These are phyloP conservation scores for Phylloporus rhodoxanthus DNA, from an alignment of 768 basidiomycete genomes.

Conservation along the genomic window DNA sequence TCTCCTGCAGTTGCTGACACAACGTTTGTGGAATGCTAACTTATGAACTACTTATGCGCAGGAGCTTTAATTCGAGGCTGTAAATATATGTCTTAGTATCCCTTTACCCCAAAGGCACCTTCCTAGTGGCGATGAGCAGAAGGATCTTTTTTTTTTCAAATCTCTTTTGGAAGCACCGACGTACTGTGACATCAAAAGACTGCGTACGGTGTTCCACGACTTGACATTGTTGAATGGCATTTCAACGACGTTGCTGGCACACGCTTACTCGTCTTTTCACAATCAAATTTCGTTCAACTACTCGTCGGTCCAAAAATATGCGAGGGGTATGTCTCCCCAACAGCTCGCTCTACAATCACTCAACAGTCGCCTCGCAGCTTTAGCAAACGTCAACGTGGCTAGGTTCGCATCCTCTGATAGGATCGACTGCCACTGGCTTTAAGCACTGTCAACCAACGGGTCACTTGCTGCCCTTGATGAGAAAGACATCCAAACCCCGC, in stretches of 20 bases:
- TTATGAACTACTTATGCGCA: not conserved
- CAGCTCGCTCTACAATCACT: too few relatives aligned
- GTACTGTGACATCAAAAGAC: too few relatives aligned
- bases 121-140: not conserved
- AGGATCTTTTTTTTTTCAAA: not conserved
- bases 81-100: not conserved
- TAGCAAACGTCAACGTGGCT: too few relatives aligned
- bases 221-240: too few relatives aligned
- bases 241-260: too few relatives aligned
- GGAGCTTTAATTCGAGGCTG: not conserved
- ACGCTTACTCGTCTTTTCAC: too few relatives aligned
- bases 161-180: not conserved
- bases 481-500: not conserved
- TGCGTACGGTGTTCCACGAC: too few relatives aligned
- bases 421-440: not conserved
- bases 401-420: not conserved
- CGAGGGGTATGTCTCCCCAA: not conserved
- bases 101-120: not conserved
- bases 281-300: not conserved
- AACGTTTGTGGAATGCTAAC: slow-evolving; percentile 49
- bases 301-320: not conserved
- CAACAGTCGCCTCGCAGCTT: too few relatives aligned
- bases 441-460: not conserved
- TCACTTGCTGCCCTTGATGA: not conserved
- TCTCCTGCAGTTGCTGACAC: slow-evolving; percentile 43